Evolutionary conservation across 176 grass and related monocot species (phyloP), one percentile per base, ranked within the genome.

Genomic region (Paspalum notatum): DNA sequence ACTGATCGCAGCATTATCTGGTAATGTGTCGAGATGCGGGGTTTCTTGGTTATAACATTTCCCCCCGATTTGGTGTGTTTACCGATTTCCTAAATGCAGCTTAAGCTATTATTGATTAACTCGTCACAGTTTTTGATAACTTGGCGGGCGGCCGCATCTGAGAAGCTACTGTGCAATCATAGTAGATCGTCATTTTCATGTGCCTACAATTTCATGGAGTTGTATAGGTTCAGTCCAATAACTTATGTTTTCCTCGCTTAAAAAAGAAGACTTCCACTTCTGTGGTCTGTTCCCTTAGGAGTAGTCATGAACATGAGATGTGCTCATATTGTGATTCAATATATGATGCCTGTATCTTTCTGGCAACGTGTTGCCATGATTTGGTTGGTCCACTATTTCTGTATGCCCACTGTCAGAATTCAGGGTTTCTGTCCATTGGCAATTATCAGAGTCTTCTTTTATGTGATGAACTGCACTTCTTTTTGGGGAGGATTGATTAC

Each of bases 371-470:
- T 37, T 54, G 15, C 52, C 66, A 65, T 78, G 25, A 78, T 69
- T 54, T 75, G 6, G 37, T 38, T 22, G 22, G 52, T 79, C 59
- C 22, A 57, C 59, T 42, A 2, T 78, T 66, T 66, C 40, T 57
- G 47, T 14, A 41, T 66, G 8, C 18, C 20, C 66, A 48, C 16
- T 17, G 74, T 11, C 20, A 59, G 21, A 62, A 68, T 26, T 24
- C 62, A 26, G 63, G 49, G 13, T 1, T 46, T 16, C 7, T 75
- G 54, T 75, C 62, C 7, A n/a, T 8, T 14, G 47, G 39, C 24
- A 75, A 80, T 84, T 14, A 69, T 69, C 13, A 80, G 10, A 68
- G 44, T 26, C 75, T 32, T 32, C n/a, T 16, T 68, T 14, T 37
- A 73, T 59, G 20, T 62, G 62, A 41, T 75, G 70, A 65, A 62